Conservation (phyloP, 306 rosid genomes). For the Begonia peltatifolia region DNA sequence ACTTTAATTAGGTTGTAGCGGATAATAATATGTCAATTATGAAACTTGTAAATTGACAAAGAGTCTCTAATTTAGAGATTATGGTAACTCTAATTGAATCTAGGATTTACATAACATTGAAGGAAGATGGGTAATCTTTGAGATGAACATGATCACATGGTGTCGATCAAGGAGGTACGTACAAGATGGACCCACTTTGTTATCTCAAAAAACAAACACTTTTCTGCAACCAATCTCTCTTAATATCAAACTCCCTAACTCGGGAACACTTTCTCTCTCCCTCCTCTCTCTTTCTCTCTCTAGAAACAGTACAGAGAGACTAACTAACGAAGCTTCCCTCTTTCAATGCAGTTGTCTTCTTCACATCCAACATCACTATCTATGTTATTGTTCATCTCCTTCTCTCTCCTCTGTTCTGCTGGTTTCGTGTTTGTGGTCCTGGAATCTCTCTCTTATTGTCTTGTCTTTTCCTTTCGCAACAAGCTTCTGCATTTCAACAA, state of each 20-base stretch:
- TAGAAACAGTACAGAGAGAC: too few species aligned
- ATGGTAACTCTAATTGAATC: too few species aligned
- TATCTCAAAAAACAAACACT: conserved; percentile 54
- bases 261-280: conserved; percentile 37
- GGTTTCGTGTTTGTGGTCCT: conserved; percentile 43
- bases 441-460: conserved; percentile 48
- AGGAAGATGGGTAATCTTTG: conserved; percentile 12
- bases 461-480: conserved; percentile 12
- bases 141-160: conserved; percentile 56
- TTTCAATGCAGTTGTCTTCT: conserved; percentile 64
- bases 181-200: conserved; percentile 90
- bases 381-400: conserved; percentile 26
- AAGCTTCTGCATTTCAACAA: not conserved
- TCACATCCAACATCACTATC: conserved; percentile 61
- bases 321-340: conserved; percentile 21
- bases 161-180: conserved; percentile 43
- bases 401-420: conserved; percentile 4
- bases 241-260: conserved; percentile 53
- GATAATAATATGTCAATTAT: too few species aligned
- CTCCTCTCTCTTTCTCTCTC: conserved; percentile 10
- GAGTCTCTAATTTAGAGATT: too few species aligned
- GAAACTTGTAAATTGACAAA: too few species aligned
- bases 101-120: too few species aligned
- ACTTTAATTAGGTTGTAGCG: too few species aligned
- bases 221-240: conserved; percentile 40